phyloP scores from a whole-genome alignment of 371 early-diverging fungal species.

The Mucor plumbeus region DNA sequence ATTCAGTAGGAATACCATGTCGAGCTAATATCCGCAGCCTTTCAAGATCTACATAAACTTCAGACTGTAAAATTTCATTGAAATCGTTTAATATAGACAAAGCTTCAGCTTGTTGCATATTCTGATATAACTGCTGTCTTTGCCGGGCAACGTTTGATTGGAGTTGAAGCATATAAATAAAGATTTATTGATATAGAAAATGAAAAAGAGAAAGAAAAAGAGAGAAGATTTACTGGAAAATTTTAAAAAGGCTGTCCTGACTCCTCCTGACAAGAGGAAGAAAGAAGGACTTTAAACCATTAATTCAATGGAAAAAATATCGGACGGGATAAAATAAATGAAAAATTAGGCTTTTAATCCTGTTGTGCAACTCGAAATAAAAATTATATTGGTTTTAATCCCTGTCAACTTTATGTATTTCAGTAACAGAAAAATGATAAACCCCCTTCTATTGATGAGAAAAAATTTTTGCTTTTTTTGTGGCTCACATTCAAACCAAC shows the following conservation, averaged over 20 bases:
- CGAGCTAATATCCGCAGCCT: constrained; percentile 74
- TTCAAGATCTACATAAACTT: constrained; percentile 81
- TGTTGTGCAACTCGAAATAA: not conserved
- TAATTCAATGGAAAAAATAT: constrained; percentile 2
- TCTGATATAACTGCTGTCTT: constrained; percentile 16
- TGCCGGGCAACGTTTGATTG: constrained; percentile 17
- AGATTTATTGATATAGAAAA: not conserved
- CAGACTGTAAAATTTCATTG: constrained; percentile 78
- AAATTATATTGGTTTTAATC: not conserved
- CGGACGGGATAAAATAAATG: not conserved
- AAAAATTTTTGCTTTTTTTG: no score
- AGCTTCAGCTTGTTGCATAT: constrained; percentile 39
- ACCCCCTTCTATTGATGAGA: no score
- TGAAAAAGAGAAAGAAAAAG: constrained; percentile 9
- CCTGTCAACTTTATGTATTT: not conserved
- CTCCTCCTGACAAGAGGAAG: not conserved
- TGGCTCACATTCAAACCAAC: no score
- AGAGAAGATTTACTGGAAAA: constrained; percentile 6
- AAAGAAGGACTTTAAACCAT: not conserved
- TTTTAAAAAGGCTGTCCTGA: constrained; percentile 4
- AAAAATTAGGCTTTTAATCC: not conserved
- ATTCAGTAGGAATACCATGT: constrained; percentile 80
- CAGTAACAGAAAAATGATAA: no score
- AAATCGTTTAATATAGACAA: constrained; percentile 69
- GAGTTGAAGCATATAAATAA: constrained; percentile 18